Evolutionary conservation across 345 rosid species (phyloP).

Genomic region (Hibiscus tridactylites): DNA sequence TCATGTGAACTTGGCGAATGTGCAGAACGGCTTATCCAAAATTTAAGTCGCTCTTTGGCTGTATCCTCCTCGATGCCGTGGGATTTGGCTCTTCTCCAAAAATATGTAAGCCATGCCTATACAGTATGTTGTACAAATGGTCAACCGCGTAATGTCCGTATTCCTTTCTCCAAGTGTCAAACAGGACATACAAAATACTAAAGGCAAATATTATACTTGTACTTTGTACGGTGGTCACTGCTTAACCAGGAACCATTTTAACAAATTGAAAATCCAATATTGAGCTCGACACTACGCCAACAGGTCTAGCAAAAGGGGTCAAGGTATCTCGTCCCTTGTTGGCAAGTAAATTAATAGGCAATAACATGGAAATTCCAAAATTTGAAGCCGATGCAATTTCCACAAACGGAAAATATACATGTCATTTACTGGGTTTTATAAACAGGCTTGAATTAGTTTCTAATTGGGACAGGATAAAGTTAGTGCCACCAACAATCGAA

Average conservation of each 20-base stretch:
- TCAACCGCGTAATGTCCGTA: background rate
- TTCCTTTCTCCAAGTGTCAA: background rate
- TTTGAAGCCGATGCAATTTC: background rate
- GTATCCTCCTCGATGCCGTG: conserved; percentile 71
- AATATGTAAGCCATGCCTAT: conserved; percentile 98
- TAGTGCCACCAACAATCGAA: background rate
- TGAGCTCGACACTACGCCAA: background rate
- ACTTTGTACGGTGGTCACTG: background rate
- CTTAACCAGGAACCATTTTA: conserved; percentile 1
- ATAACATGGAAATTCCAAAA: background rate
- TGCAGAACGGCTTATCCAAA: conserved; percentile 75
- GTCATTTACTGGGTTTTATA: background rate
- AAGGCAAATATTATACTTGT: background rate
- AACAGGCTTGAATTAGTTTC: background rate
- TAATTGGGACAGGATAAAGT: background rate
- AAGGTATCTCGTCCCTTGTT: background rate
- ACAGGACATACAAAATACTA: background rate
- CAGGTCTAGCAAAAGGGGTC: background rate
- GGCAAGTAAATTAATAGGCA: background rate
- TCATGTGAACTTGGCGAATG: conserved; percentile 86
- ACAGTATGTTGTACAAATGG: background rate
- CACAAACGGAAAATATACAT: background rate
- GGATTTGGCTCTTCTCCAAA: conserved; percentile 88
- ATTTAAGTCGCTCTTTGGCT: conserved; percentile 68
- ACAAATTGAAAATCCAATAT: background rate